phyloP scores from a whole-genome alignment of 768 basidiomycete genomes.

The Phanerochaete sordida region DNA sequence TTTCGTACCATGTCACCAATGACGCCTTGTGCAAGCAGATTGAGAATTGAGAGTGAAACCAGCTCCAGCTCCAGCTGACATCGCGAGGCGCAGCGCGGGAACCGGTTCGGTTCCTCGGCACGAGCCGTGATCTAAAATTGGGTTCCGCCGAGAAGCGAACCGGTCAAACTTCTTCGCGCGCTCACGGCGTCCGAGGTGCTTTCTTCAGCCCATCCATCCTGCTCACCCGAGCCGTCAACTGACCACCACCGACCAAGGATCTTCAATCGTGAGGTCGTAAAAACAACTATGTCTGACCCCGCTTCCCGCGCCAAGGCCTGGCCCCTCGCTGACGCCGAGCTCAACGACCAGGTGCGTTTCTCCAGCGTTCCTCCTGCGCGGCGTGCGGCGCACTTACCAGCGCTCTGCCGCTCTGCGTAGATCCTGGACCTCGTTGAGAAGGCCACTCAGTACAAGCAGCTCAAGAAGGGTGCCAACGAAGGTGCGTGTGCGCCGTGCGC shows the following conservation, averaged over 20 bases:
- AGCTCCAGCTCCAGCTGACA: no score
- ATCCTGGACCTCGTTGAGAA: slow-evolving; percentile 96
- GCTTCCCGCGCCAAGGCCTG: slow-evolving; percentile 70
- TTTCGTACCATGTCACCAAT: no score
- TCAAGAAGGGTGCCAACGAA: slow-evolving; percentile 99
- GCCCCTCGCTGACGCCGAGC: slow-evolving; percentile 78
- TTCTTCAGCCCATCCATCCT: slow-evolving; percentile 16
- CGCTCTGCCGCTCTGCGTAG: slow-evolving; percentile 34
- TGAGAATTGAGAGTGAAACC: no score
- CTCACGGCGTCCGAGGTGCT: slow-evolving; percentile 1
- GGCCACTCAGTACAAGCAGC: slow-evolving; percentile 94
- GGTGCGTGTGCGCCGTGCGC: slow-evolving; percentile 42
- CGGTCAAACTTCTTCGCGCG: slow-evolving; percentile 4
- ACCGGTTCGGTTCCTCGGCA: background rate
- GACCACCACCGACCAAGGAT: slow-evolving; percentile 71
- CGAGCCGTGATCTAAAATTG: slow-evolving; percentile 3
- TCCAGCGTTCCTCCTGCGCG: background rate
- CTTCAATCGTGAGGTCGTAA: slow-evolving; percentile 75
- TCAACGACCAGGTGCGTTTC: slow-evolving; percentile 82
- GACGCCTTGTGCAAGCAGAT: no score
- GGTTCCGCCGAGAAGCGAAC: slow-evolving; percentile 4
- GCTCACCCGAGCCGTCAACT: slow-evolving; percentile 16
- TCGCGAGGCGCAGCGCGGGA: background rate
- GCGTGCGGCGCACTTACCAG: background rate
- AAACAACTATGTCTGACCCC: slow-evolving; percentile 55